Base-by-base conservation (phyloP, 2,329 filamentous ascomycete genomes). In the Pestalotiopsis sp. region DNA sequence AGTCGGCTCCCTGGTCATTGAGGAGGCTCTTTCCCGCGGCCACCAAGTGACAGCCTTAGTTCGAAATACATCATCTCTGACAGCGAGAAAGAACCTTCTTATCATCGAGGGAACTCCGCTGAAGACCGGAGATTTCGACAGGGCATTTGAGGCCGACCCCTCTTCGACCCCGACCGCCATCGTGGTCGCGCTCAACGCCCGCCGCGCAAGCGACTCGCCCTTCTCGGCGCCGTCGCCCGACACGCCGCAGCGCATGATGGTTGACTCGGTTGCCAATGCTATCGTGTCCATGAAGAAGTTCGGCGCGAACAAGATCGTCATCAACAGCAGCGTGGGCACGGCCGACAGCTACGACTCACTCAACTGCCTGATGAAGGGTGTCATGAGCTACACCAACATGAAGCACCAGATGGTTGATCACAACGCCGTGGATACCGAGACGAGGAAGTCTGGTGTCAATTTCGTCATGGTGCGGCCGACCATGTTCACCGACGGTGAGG, bases 271-370 rank as follows among this genome's bases (percentile, higher is more conserved):
- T 17, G 74, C 73, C 25, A 80, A 82, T 59, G 71, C 81, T 3
- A 71, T 83, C 13, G 70, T 75, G 0, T 77, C 74, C 4, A 83
- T 84, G 80, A 76, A 80, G 65, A 74, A 77, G 20, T 76, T 77
- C 62, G 74, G 74, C 0, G 76, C 80, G 11, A 64, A 70, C 61
- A 86, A 85, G 65, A 72, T 87, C 2, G 79, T 88, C 31, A 78
- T 86, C 62, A 82, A 89, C 76, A 85, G 83, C 13, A 82, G 84
- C 1, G 83, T 85, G 69, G 87, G 87, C 12, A 81, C 83, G 1
- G 85, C 83, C 0, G 75, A 79, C 38, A 87, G 85, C 4, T 84
- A 79, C 74, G 31, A 68, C 0, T 81, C 82, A 64, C 73, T 87
- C 68, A 76, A 80, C 58, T 81, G 78, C 41, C 75, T 82, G 1